Evolutionary conservation across 441 rosid species (phyloP).

Genomic region (Aleurites moluccanus): DNA sequence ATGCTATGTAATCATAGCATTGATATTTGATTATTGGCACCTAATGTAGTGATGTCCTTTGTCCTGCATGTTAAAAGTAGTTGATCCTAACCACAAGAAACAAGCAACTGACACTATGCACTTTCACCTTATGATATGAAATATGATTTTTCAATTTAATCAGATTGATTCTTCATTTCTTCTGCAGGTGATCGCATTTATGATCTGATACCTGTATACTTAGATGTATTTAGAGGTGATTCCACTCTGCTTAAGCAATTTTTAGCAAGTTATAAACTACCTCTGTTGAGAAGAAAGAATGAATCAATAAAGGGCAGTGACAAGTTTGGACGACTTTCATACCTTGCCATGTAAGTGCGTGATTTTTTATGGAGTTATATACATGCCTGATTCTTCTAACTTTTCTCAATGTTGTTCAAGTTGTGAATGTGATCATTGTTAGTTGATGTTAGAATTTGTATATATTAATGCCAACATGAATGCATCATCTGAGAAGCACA

Average conservation of each 20-base stretch:
- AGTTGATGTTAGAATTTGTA: slow-evolving; percentile 1
- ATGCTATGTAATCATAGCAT: slow-evolving; percentile 3
- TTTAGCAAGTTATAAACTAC: slow-evolving; percentile 73
- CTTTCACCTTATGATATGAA: not conserved
- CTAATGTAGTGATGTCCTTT: not conserved
- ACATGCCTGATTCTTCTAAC: not conserved
- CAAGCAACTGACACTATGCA: not conserved
- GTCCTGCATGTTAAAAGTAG: not conserved
- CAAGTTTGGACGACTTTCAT: slow-evolving; percentile 59
- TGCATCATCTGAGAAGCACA: not conserved
- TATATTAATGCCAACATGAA: not conserved
- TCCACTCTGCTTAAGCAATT: slow-evolving; percentile 31
- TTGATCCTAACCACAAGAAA: not conserved
- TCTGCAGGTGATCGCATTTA: slow-evolving; percentile 80
- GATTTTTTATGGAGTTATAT: not conserved
- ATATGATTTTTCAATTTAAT: not conserved
- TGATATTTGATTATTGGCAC: too few species aligned
- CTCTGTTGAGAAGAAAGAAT: slow-evolving; percentile 44
- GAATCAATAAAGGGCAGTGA: slow-evolving; percentile 30
- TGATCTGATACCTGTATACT: slow-evolving; percentile 80
- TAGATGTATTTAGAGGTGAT: slow-evolving; percentile 57
- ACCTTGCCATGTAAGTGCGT: slow-evolving; percentile 81
- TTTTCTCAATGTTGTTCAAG: not conserved
- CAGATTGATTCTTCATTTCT: slow-evolving; percentile 25
- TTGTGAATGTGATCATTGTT: not conserved